Conservation (phyloP, 306 rosid genomes). For the Morella rubra region DNA sequence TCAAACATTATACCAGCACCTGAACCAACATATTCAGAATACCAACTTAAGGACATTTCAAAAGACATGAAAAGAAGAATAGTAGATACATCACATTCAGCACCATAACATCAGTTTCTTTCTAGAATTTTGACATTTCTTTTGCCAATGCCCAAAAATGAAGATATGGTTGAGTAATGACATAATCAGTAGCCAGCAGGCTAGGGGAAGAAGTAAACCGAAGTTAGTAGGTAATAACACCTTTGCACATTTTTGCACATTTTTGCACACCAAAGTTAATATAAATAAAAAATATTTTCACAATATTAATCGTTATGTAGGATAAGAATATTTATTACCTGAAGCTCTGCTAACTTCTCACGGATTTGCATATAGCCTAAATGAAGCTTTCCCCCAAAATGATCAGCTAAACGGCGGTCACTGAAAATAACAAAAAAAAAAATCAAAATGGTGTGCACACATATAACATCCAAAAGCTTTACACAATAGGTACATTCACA, state of each 20-base stretch:
- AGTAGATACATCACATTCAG: background rate
- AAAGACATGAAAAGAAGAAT: constrained; percentile 10
- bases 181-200: constrained; percentile 10
- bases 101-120: background rate
- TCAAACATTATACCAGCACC: constrained; percentile 46
- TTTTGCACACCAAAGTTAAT: too few relatives aligned
- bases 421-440: constrained; percentile 52
- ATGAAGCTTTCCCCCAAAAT: constrained; percentile 99
- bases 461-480: constrained; percentile 24
- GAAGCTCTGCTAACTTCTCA: constrained; percentile 91
- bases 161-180: constrained; percentile 9
- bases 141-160: background rate
- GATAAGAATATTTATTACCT: constrained; percentile 49
- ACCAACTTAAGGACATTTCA: constrained; percentile 27
- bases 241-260: too few relatives aligned
- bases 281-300: too few relatives aligned
- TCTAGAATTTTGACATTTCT: background rate
- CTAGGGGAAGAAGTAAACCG: constrained; percentile 9
- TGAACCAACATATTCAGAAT: constrained; percentile 45
- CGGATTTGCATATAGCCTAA: constrained; percentile 99
- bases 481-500: constrained; percentile 26
- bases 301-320: background rate
- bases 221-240: constrained; percentile 16
- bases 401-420: constrained; percentile 99
- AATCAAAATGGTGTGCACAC: constrained; percentile 37